Evolutionary conservation across 1,284 basidiomycete genomes (phyloP).

Genomic region (Trichosporon coremiiforme): DNA sequence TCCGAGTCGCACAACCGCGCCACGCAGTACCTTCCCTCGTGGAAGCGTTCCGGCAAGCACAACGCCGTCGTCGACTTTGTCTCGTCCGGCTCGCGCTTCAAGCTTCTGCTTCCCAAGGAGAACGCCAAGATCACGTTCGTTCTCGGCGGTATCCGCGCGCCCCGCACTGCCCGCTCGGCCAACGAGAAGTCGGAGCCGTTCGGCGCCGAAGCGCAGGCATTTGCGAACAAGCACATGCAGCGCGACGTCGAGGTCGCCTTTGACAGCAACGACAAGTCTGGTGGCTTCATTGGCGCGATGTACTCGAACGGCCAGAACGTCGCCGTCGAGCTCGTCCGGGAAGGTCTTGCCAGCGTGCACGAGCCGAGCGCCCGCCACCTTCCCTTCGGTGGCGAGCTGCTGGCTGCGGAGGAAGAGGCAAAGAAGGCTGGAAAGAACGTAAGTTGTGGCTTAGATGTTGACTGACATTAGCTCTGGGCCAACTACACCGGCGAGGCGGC

Average conservation of each 20-base stretch:
- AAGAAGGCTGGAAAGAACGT: constrained; percentile 77
- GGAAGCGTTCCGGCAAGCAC: constrained; percentile 84
- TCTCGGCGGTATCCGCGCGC: constrained; percentile 80
- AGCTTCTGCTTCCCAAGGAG: constrained; percentile 87
- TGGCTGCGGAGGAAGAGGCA: constrained; percentile 81
- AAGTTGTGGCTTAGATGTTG: constrained; percentile 40
- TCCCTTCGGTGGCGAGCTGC: constrained; percentile 74
- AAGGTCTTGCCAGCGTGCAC: constrained; percentile 77
- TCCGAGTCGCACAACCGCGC: constrained; percentile 82
- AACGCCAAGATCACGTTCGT: constrained; percentile 88
- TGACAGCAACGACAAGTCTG: constrained; percentile 86
- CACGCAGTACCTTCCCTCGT: constrained; percentile 80
- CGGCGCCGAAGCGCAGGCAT: constrained; percentile 80
- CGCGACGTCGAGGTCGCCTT: constrained; percentile 92
- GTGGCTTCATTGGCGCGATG: constrained; percentile 90
- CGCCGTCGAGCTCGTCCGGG: constrained; percentile 77
- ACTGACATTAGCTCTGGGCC: constrained; percentile 69
- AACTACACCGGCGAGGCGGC: constrained; percentile 72
- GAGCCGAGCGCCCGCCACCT: constrained; percentile 81
- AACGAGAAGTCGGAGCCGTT: constrained; percentile 88
- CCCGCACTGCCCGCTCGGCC: constrained; percentile 74
- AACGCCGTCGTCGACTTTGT: constrained; percentile 91
- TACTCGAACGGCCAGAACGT: constrained; percentile 79
- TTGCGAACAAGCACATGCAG: constrained; percentile 82
- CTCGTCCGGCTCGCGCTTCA: constrained; percentile 89